Base-by-base conservation (phyloP, 257 asterid species). In the Scutellaria galericulata region DNA sequence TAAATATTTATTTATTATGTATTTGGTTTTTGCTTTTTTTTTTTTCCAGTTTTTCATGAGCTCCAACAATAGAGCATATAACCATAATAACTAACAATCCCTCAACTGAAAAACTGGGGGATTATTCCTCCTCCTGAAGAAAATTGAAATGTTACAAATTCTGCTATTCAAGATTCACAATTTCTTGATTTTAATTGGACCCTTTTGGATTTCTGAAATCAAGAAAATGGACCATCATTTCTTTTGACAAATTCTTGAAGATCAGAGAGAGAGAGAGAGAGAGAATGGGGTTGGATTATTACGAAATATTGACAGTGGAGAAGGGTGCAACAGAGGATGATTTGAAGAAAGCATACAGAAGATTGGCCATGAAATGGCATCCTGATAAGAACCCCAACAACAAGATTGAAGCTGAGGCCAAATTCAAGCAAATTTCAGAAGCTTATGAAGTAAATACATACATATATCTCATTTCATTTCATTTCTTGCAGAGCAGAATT, bases 321-420 rank as follows among this genome's bases (percentile, higher is more conserved):
- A 93, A 68, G 69, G 81, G 75, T 18, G 97, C 96, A n/a, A 88
- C 96, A 7, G 98, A 93, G 0, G 97, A 93, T 73, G 96, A 93
- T 84, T 74, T 93, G 75, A 90, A 93, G 82, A 93, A 85, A 68
- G 85, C 98, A 14, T 93, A 93, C 73, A 84, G 95, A 78, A 88
- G 69, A 82, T 80, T 93, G 83, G 98, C 97, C 0, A 90, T 90
- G 98, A 93, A 84, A 90, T 90, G 97, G 97, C 98, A 93, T 76
- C 98, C 98, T 5, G 97, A 93, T 80, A 90, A 90, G 81, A 93
- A 93, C 64, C 98, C 98, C 57, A 82, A 74, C 74, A 79, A 86
- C 74, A 93, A 90, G 78, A 75, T 50, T 47, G 97, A 89, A 82
- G 98, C 97, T 3, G 98, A 93, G 86, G 92, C 90, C 78, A 82